Conservation (phyloP, 805 yeast species). For the Cyberlindnera xylosilytica region DNA sequence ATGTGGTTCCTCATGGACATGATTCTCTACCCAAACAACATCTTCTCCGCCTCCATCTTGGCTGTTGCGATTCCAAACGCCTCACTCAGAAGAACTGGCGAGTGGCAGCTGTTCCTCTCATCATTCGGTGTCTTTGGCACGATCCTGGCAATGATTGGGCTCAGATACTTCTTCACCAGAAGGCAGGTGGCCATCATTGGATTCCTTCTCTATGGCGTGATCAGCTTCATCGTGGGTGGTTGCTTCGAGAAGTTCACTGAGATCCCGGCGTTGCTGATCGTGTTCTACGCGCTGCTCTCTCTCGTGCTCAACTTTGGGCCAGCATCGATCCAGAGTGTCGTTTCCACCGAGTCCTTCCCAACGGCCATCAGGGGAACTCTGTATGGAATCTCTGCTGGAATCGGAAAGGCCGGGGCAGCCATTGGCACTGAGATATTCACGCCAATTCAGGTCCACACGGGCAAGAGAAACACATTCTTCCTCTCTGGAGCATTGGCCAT, state of each 20-base stretch:
- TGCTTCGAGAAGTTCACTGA: slow-evolving; percentile 29
- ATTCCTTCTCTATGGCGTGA: slow-evolving; percentile 31
- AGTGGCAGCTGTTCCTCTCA: slow-evolving; percentile 14
- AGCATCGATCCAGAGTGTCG: slow-evolving; percentile 44
- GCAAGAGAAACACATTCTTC: slow-evolving; percentile 45
- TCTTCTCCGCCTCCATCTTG: slow-evolving; percentile 49
- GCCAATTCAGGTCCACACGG: slow-evolving; percentile 41
- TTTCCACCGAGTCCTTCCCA: slow-evolving; percentile 44
- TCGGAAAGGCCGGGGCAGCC: slow-evolving; percentile 52
- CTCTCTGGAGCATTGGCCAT: slow-evolving; percentile 38
- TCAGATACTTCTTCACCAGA: slow-evolving; percentile 4
- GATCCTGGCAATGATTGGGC: slow-evolving; percentile 2
- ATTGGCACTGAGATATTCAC: slow-evolving; percentile 46
- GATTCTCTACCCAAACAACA: slow-evolving; percentile 63
- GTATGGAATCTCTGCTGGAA: slow-evolving; percentile 47
- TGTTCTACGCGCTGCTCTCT: slow-evolving; percentile 45
- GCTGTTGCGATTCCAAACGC: slow-evolving; percentile 37
- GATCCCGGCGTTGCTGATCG: slow-evolving; percentile 36
- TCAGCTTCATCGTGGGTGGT: slow-evolving; percentile 45
- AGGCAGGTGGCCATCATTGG: slow-evolving; percentile 11
- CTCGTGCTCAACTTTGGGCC: slow-evolving; percentile 46
- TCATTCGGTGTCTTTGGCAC: slow-evolving; percentile 13
- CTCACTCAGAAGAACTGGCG: slow-evolving; percentile 12
- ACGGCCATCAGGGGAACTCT: slow-evolving; percentile 48
- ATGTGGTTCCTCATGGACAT: slow-evolving; percentile 67